Percentiles rank a stretch among this genome's conserved stretches.
Conservation (phyloP, 2,329 filamentous ascomycete species). For the Lachnellula cervina region DNA sequence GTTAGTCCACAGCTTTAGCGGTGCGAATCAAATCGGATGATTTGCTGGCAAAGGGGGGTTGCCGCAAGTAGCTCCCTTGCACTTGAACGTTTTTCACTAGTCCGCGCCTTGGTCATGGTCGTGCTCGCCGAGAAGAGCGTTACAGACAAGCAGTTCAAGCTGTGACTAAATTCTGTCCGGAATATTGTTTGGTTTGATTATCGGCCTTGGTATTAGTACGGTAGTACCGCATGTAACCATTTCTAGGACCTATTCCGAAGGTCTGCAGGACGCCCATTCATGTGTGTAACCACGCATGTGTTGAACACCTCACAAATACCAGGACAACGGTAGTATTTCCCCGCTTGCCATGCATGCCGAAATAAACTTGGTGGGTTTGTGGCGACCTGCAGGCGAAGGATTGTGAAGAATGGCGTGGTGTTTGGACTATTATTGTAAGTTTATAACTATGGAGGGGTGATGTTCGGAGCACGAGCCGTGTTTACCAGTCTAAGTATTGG, state of each 20-base stretch:
- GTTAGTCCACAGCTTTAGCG: too few species aligned
- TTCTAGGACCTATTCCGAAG: not conserved
- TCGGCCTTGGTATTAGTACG: not conserved
- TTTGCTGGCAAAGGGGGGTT: too few species aligned
- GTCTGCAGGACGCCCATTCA: not conserved
- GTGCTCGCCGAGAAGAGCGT: too few species aligned
- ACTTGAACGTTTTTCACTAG: too few species aligned
- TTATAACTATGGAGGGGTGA: not conserved
- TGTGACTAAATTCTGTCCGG: too few species aligned
- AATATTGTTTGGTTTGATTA: too few species aligned
- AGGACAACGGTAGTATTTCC: slow-evolving; percentile 1
- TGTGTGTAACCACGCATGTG: not conserved
- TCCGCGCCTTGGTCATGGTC: too few species aligned
- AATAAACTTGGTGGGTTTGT: not conserved
- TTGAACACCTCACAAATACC: not conserved
- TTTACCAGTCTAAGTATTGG: not conserved
- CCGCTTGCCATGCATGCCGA: not conserved
- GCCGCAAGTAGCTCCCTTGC: too few species aligned
- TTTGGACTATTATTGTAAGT: not conserved
- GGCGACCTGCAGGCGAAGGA: not conserved
- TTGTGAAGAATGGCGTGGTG: not conserved
- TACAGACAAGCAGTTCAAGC: too few species aligned
- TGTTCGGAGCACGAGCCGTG: not conserved
- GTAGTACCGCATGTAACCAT: not conserved
- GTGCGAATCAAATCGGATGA: too few species aligned